phyloP scores from a whole-genome alignment of 768 basidiomycete genomes.

The Podaxis sp. region DNA sequence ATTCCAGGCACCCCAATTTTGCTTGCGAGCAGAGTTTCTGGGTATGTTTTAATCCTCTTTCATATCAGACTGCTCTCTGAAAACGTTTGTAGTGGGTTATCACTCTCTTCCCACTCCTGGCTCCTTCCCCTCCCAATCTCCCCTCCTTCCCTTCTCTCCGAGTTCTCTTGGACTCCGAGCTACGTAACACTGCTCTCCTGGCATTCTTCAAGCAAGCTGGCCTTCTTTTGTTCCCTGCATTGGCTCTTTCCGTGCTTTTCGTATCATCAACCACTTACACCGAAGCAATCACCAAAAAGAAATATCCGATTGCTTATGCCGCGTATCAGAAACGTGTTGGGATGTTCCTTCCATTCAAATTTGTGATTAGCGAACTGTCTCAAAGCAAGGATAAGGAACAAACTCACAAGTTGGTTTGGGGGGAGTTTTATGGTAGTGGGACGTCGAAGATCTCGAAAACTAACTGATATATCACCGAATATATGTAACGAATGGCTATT shows the following conservation, averaged over 20 bases:
- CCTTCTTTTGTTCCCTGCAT: constrained; percentile 46
- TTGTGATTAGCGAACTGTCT: neutral
- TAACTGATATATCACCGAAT: neutral
- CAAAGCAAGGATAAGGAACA: neutral
- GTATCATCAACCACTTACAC: constrained; percentile 76
- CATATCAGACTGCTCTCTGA: neutral
- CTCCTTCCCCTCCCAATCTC: constrained; percentile 33
- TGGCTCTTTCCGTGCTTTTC: constrained; percentile 71
- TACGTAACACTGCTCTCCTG: constrained; percentile 28
- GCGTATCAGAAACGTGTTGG: constrained; percentile 78
- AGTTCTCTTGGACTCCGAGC: constrained; percentile 19
- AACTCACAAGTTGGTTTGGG: constrained; percentile 8
- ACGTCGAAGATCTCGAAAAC: neutral
- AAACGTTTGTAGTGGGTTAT: constrained; percentile 54
- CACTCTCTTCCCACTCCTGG: constrained; percentile 63
- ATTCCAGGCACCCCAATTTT: constrained; percentile 91
- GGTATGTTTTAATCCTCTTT: constrained; percentile 41
- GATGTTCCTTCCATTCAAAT: constrained; percentile 55
- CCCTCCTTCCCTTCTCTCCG: constrained; percentile 19
- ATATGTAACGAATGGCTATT: too few species aligned
- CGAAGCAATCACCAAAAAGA: constrained; percentile 73
- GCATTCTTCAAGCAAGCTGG: constrained; percentile 20
- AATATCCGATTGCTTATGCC: constrained; percentile 70
- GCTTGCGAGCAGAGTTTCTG: constrained; percentile 88
- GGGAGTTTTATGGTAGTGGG: neutral